Evolutionary conservation across 1,284 basidiomycete genomes (phyloP).

Genomic region (Apiotrichum mycotoxinovorans): DNA sequence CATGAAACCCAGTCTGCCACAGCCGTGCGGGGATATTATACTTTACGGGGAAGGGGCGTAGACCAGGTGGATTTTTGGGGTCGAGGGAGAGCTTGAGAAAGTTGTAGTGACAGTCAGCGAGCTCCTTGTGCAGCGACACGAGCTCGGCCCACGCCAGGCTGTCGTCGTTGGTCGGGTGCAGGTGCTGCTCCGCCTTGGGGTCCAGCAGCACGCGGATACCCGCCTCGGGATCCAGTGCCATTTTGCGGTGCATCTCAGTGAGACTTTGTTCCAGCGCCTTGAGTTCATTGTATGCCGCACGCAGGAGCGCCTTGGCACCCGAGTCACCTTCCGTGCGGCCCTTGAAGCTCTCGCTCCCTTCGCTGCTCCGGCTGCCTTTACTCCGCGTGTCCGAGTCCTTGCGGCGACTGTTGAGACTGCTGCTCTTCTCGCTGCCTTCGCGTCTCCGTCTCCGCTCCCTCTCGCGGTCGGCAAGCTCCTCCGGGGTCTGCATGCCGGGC

Average conservation of each 20-base stretch:
- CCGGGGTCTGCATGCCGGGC: slow-evolving; percentile 27
- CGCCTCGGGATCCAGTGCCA: slow-evolving; percentile 45
- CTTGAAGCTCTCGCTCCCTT: slow-evolving; percentile 51
- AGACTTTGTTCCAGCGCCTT: slow-evolving; percentile 46
- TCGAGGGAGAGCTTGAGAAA: slow-evolving; percentile 81
- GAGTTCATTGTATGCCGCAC: slow-evolving; percentile 48
- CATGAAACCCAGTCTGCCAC: slow-evolving; percentile 88
- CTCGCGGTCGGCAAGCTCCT: slow-evolving; percentile 47
- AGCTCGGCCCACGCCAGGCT: slow-evolving; percentile 46
- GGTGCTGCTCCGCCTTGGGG: slow-evolving; percentile 15
- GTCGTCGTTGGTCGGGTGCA: slow-evolving; percentile 23
- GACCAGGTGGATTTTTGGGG: slow-evolving; percentile 77
- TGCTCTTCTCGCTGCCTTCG: slow-evolving; percentile 48
- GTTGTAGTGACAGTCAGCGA: slow-evolving; percentile 83
- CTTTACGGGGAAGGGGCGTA: slow-evolving; percentile 82
- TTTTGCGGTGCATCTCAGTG: slow-evolving; percentile 47
- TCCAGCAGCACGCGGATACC: slow-evolving; percentile 35
- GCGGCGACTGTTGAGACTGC: slow-evolving; percentile 20
- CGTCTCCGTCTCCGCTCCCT: slow-evolving; percentile 44
- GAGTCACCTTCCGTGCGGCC: slow-evolving; percentile 47
- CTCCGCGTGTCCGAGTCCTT: slow-evolving; percentile 40
- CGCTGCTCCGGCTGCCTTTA: slow-evolving; percentile 45
- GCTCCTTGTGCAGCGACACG: slow-evolving; percentile 50
- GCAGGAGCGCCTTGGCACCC: slow-evolving; percentile 48
- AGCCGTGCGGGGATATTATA: slow-evolving; percentile 93